Percentiles rank a stretch among this genome's conserved stretches.
phyloP scores from a whole-genome alignment of 2,329 filamentous ascomycete species.

The Dendryphion nanum region DNA sequence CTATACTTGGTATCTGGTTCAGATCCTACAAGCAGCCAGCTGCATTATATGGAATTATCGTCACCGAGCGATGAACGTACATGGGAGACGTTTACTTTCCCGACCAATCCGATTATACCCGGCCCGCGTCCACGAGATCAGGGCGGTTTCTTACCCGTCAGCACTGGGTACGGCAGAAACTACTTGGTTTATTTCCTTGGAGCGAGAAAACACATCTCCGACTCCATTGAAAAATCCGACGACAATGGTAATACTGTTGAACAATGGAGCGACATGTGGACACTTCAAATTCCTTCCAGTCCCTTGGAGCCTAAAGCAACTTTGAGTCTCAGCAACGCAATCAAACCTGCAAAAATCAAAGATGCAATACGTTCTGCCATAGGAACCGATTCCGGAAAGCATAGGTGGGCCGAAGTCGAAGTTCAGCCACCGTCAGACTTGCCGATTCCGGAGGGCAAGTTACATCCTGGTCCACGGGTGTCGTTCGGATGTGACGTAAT shows the following conservation, averaged over 20 bases:
- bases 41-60: constrained; percentile 26
- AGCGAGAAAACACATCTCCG: no score
- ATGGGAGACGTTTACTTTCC: constrained; percentile 43
- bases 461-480: constrained; percentile 45
- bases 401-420: constrained; percentile 44
- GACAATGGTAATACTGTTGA: constrained; percentile 13
- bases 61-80: constrained; percentile 15
- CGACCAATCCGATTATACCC: constrained; percentile 44
- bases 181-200: constrained; percentile 47
- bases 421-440: constrained; percentile 36
- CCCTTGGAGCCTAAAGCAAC: constrained; percentile 22
- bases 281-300: constrained; percentile 43
- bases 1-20: constrained; percentile 41
- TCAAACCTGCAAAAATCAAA: constrained; percentile 46
- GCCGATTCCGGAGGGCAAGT: constrained; percentile 38
- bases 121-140: constrained; percentile 41
- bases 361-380: constrained; percentile 42
- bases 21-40: constrained; percentile 29
- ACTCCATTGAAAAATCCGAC: constrained; percentile 6
- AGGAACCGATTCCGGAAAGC: constrained; percentile 41
- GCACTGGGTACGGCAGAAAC: constrained; percentile 45
- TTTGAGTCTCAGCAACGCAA: constrained; percentile 22
- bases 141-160: constrained; percentile 41
- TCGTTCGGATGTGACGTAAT: constrained; percentile 43
- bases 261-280: constrained; percentile 45